Evolutionary conservation across 306 rosid species (phyloP).

Genomic region (Glycine latifolia): DNA sequence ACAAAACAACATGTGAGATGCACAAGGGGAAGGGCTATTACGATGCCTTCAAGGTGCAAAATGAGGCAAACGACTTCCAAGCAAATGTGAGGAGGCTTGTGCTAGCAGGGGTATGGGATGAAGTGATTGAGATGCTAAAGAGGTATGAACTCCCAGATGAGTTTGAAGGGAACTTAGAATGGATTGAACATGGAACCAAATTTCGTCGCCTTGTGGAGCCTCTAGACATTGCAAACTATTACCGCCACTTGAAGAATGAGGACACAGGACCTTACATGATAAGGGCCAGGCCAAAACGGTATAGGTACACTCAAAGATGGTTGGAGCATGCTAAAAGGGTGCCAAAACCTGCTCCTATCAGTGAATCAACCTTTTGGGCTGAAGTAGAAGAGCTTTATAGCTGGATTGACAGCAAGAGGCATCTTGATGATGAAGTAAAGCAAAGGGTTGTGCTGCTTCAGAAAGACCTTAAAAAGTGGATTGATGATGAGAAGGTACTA

Average conservation of each 20-base stretch:
- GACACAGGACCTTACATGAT: slow-evolving; percentile 68
- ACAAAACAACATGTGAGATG: slow-evolving; percentile 49
- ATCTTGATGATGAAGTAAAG: slow-evolving; percentile 8
- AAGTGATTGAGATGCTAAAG: slow-evolving; percentile 69
- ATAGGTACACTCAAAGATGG: slow-evolving; percentile 73
- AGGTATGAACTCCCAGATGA: slow-evolving; percentile 78
- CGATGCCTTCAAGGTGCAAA: slow-evolving; percentile 76
- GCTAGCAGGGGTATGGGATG: slow-evolving; percentile 81
- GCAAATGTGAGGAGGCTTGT: slow-evolving; percentile 78
- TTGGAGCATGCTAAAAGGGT: slow-evolving; percentile 50
- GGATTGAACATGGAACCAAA: slow-evolving; percentile 62
- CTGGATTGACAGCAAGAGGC: slow-evolving; percentile 33
- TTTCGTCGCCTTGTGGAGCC: slow-evolving; percentile 80
- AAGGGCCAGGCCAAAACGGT: slow-evolving; percentile 70
- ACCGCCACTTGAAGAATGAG: slow-evolving; percentile 71
- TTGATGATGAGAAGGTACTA: not conserved
- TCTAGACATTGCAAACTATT: slow-evolving; percentile 79
- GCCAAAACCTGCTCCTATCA: slow-evolving; percentile 21
- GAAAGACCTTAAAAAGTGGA: slow-evolving; percentile 54
- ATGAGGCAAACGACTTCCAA: slow-evolving; percentile 57
- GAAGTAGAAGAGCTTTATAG: slow-evolving; percentile 70
- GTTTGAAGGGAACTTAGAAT: slow-evolving; percentile 60
- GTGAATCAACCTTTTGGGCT: slow-evolving; percentile 78
- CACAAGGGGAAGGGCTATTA: slow-evolving; percentile 56
- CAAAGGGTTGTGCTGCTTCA: slow-evolving; percentile 45